These are phyloP conservation scores for Parsonsia alboflavescens DNA, from an alignment of 257 asterid genomes.

Conservation along the genomic window DNA sequence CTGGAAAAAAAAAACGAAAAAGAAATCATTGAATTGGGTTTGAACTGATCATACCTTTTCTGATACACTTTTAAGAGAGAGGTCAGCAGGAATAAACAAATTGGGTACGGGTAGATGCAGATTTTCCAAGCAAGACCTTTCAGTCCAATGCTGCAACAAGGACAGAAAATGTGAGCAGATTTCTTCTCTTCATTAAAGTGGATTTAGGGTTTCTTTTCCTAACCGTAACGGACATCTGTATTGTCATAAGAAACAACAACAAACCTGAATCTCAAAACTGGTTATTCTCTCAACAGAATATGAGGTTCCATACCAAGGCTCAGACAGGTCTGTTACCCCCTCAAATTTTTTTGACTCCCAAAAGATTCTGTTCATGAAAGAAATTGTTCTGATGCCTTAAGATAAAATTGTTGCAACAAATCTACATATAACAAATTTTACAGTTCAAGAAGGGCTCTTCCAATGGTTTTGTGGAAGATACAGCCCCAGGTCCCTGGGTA, in stretches of 20 bases:
- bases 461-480: background rate
- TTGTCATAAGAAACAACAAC: conserved; percentile 6
- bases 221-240: no score
- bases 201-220: background rate
- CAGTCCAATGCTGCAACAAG: conserved; percentile 69
- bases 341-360: conserved; percentile 90
- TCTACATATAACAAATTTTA: background rate
- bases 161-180: background rate
- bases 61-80: conserved; percentile 57
- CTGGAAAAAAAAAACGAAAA: conserved; percentile 14
- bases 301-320: conserved; percentile 96
- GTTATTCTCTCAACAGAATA: conserved; percentile 56
- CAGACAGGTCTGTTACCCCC: conserved; percentile 52
- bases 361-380: conserved; percentile 57
- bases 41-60: conserved; percentile 44
- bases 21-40: conserved; percentile 12
- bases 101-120: conserved; percentile 73
- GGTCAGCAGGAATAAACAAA: conserved; percentile 84
- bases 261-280: conserved; percentile 66
- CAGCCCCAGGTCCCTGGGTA: background rate
- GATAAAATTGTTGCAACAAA: background rate
- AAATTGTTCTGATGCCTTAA: background rate
- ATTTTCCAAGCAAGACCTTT: conserved; percentile 51
- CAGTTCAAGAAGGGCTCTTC: background rate
- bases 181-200: background rate